Base-by-base conservation (phyloP, 192 early-diverging fungal genomes). In the Umbelopsis ramanniana region DNA sequence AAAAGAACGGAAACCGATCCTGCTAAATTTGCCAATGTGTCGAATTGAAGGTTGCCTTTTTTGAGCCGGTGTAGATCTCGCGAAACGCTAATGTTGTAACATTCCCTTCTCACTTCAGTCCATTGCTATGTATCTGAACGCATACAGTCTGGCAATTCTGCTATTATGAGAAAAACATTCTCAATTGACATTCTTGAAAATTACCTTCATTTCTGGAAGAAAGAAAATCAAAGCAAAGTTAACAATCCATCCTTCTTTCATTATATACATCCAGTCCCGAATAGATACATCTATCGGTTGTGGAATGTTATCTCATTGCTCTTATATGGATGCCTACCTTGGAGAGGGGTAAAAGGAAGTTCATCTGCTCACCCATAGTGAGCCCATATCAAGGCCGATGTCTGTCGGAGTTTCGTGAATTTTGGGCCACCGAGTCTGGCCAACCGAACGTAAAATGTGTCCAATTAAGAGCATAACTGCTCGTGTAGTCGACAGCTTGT, bases 271-370 rank as follows among this genome's bases (percentile, higher is more conserved):
- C 48, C 48, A 50, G 3, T 50, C 17, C 15, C 48, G 9, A 50
- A 5, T 63, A 29, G 35, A 63, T 63, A 29, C 4, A 63, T 63
- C 24, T 63, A 63, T 63, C 57, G 15, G 10, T 54, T 17, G 12
- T 14, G 17, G 5, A 33, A 11, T 14, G 26, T 8, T 37, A 10
- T 15, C 35, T 17, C 0, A 2, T 63, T 17, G 0, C 12, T 33
- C 0, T 37, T 63, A 26, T 11, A n/a, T 63, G 15, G 57, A 63
- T 63, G n/a, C 57, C 33, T 63, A 63, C 57, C 57, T 63, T 37
- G 57, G 57, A 63, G 57, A 63, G 57, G 48, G 57, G 57, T 63
- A 63, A 63, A 63, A 63, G 57, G n/a, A 19, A 35, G 57, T 63
- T 63, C 57, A 37, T n/a, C 17, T 0, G 57, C 23, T 63, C 17